phyloP scores from a whole-genome alignment of 805 yeast species.

The Monosporozyma aerobia region DNA sequence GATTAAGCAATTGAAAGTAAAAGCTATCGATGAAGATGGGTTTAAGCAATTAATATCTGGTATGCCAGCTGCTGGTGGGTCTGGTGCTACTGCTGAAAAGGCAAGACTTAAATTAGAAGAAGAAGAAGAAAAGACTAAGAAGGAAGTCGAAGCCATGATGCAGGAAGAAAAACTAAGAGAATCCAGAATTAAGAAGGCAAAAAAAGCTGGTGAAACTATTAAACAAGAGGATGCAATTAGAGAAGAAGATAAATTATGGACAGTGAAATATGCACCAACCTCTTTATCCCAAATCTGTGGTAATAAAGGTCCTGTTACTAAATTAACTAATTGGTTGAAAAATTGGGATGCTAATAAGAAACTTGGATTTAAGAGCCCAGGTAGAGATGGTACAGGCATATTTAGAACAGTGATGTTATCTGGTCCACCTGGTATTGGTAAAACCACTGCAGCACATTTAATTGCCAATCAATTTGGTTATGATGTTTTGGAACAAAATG shows the following conservation, averaged over 20 bases:
- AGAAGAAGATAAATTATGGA: conserved; percentile 70
- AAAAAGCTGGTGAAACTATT: conserved; percentile 18
- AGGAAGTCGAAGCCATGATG: conserved; percentile 41
- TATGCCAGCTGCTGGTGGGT: conserved; percentile 92
- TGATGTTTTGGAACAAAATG: conserved; percentile 70
- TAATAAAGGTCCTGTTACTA: conserved; percentile 64
- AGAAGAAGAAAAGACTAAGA: conserved; percentile 50
- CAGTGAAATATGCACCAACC: conserved; percentile 85
- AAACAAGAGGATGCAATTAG: conserved; percentile 14
- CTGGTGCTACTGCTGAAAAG: conserved; percentile 65
- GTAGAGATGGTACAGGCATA: conserved; percentile 55
- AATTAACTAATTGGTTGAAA: conserved; percentile 62
- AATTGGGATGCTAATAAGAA: conserved; percentile 61
- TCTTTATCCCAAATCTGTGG: conserved; percentile 77
- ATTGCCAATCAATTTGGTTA: conserved; percentile 62
- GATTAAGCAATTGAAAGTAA: conserved; percentile 62
- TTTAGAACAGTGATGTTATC: conserved; percentile 78
- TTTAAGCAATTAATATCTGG: conserved; percentile 60
- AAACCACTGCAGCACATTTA: conserved; percentile 73
- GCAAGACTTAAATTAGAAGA: conserved; percentile 61
- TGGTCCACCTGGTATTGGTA: conserved; percentile 85
- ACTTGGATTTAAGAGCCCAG: conserved; percentile 47
- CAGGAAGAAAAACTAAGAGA: conserved; percentile 36
- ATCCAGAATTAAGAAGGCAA: conserved; percentile 20
- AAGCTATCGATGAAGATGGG: conserved; percentile 82